Percentiles rank a stretch among this genome's conserved stretches.
phyloP scores from a whole-genome alignment of 306 rosid genomes.

The Dicorynia guianensis region DNA sequence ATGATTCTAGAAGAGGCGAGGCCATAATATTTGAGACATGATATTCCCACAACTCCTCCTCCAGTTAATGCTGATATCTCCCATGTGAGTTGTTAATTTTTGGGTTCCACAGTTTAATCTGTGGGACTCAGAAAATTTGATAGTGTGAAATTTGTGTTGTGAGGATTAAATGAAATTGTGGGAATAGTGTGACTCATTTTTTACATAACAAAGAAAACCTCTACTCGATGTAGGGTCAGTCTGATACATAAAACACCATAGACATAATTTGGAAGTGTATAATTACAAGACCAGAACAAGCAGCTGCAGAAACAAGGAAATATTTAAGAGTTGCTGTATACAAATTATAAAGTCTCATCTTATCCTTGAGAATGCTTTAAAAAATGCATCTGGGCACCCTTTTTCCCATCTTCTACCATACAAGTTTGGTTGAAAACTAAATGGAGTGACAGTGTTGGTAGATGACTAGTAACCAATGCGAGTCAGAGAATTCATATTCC shows the following conservation, averaged over 20 bases:
- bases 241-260: conserved; percentile 47
- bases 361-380: neutral
- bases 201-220: conserved; percentile 5
- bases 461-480: conserved; percentile 50
- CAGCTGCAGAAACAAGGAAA: conserved; percentile 21
- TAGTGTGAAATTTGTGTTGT: too few relatives aligned
- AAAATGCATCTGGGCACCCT: neutral
- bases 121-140: too few relatives aligned
- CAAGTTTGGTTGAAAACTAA: conserved; percentile 39
- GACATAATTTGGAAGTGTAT: conserved; percentile 47
- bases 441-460: conserved; percentile 34
- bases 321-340: conserved; percentile 23
- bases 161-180: too few relatives aligned
- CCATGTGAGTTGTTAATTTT: too few relatives aligned
- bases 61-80: too few relatives aligned
- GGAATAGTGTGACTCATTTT: too few relatives aligned
- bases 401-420: conserved; percentile 12
- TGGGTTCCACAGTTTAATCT: too few relatives aligned
- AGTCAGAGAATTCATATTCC: conserved; percentile 36
- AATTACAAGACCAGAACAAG: conserved; percentile 37
- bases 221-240: neutral
- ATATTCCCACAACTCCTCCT: too few relatives aligned
- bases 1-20: conserved; percentile 4
- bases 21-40: conserved; percentile 46
- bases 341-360: conserved; percentile 17